Conservation (phyloP, 2,329 filamentous ascomycete genomes). For the Phialophora tarda region DNA sequence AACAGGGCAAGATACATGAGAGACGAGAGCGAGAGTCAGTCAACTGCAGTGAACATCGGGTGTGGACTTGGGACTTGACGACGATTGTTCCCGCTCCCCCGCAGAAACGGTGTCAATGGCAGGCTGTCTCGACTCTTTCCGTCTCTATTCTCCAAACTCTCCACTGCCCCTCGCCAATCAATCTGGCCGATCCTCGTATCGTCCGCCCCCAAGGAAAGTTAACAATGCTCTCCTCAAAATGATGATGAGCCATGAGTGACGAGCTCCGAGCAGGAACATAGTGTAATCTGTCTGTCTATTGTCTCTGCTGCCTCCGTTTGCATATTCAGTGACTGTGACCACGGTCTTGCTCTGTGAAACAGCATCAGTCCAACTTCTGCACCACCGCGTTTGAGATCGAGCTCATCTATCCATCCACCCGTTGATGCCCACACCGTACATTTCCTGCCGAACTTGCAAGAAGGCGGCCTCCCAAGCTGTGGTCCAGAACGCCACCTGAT, state of each 20-base stretch:
- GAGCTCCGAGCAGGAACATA: background rate
- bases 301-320: background rate
- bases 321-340: background rate
- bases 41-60: background rate
- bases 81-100: background rate
- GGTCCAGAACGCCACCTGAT: background rate
- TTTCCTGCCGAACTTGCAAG: background rate
- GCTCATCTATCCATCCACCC: background rate
- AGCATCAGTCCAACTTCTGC: background rate
- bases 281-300: background rate
- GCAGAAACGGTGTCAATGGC: too few species aligned
- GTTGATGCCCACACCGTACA: background rate
- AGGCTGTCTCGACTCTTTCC: too few species aligned
- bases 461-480: background rate
- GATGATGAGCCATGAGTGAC: background rate
- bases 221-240: background rate
- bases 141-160: background rate
- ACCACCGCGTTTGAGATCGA: background rate
- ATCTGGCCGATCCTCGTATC: background rate
- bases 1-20: background rate
- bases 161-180: background rate
- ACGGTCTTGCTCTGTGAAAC: background rate
- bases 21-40: background rate
- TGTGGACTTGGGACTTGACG: background rate
- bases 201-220: background rate